Conservation (phyloP, 495 filamentous ascomycete genomes). For the Xanthoparmelia taractica region DNA sequence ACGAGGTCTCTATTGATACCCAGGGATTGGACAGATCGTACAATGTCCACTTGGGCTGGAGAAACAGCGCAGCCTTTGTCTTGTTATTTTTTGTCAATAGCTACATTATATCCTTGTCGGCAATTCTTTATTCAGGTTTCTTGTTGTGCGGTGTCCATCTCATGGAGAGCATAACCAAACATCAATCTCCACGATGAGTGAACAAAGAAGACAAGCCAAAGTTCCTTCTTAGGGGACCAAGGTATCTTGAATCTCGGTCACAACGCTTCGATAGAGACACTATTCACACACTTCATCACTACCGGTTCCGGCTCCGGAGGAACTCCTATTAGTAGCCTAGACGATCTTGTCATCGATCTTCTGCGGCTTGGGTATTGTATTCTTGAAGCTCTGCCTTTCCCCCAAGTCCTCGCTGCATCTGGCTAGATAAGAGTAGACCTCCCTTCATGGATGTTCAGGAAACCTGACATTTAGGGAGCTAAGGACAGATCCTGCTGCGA, state of each 20-base stretch:
- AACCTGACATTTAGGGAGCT: slow-evolving; percentile 12
- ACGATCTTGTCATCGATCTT: slow-evolving; percentile 1
- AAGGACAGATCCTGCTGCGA: slow-evolving; percentile 6
- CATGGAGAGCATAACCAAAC: no score
- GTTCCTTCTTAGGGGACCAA: neutral
- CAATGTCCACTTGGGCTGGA: no score
- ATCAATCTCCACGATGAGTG: no score
- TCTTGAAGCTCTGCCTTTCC: slow-evolving; percentile 5
- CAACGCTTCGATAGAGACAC: neutral
- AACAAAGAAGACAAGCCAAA: no score
- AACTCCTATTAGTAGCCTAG: neutral
- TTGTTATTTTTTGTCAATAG: no score
- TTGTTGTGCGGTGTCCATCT: no score
- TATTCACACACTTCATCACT: neutral
- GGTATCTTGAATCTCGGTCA: neutral
- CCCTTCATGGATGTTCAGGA: slow-evolving; percentile 8
- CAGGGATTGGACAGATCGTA: no score
- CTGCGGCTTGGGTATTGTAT: slow-evolving; percentile 4
- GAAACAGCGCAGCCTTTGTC: no score
- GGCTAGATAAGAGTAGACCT: slow-evolving; percentile 3
- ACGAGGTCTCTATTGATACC: no score
- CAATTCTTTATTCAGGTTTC: no score
- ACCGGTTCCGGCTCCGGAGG: neutral
- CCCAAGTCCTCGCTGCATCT: slow-evolving; percentile 5
- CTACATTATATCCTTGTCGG: no score